phyloP scores from a whole-genome alignment of 2,329 filamentous ascomycete genomes.

The Hypoxylon sp. region DNA sequence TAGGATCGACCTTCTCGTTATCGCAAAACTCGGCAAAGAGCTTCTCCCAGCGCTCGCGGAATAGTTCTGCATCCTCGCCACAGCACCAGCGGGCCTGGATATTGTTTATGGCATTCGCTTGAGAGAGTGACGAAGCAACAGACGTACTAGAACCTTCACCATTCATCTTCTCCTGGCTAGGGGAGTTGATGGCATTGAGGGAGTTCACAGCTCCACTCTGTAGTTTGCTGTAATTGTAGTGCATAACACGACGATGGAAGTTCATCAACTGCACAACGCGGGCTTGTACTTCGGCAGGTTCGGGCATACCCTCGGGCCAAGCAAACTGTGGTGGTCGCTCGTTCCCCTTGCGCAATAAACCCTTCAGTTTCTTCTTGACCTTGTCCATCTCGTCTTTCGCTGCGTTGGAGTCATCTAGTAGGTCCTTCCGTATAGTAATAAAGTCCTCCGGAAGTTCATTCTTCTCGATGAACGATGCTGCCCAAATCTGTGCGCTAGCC shows the following conservation, averaged over 20 bases:
- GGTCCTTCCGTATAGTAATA: conserved; percentile 91
- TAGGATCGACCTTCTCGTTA: conserved; percentile 96
- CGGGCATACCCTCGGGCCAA: conserved; percentile 96
- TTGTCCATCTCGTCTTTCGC: conserved; percentile 99
- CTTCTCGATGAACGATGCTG: conserved; percentile 86
- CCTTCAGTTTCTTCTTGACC: conserved; percentile 99
- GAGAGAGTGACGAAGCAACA: conserved; percentile 66
- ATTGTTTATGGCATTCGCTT: conserved; percentile 71
- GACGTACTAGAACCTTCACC: conserved; percentile 60
- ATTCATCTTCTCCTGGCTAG: conserved; percentile 61
- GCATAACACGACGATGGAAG: conserved; percentile 95
- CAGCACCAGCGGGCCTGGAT: conserved; percentile 97
- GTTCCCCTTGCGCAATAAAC: conserved; percentile 89
- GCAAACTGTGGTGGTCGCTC: conserved; percentile 95
- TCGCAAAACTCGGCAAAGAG: conserved; percentile 97
- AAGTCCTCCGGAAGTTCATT: conserved; percentile 88
- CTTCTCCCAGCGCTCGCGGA: conserved; percentile 98
- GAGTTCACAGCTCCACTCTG: conserved; percentile 75
- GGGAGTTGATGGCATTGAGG: conserved; percentile 68
- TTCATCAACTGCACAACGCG: conserved; percentile 97
- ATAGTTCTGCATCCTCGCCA: conserved; percentile 92
- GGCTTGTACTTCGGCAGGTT: conserved; percentile 92
- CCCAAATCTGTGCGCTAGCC: conserved; percentile 96
- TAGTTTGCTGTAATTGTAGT: conserved; percentile 89
- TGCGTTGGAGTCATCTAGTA: conserved; percentile 96